Percentiles rank a stretch among this genome's conserved stretches.
Conservation (phyloP, 495 filamentous ascomycete species). For the Aspergillus avenaceus region DNA sequence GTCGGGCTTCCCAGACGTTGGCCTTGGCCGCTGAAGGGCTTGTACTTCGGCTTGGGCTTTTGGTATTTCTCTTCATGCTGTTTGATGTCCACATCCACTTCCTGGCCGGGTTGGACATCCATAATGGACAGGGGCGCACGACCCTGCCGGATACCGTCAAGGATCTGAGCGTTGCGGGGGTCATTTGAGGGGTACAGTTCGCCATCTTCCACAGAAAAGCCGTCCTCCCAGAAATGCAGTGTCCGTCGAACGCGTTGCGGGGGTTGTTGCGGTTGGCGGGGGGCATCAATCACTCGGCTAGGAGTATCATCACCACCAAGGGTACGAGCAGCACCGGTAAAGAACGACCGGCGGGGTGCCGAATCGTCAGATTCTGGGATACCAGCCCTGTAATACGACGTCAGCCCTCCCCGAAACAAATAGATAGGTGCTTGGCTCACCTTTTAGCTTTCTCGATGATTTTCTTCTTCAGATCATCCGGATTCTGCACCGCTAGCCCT, state of each 20-base stretch:
- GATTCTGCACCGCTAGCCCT: slow-evolving; percentile 90
- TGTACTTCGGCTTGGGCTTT: slow-evolving; percentile 77
- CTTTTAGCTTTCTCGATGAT: slow-evolving; percentile 78
- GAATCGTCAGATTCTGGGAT: slow-evolving; percentile 54
- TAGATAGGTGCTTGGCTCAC: slow-evolving; percentile 41
- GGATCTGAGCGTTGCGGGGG: slow-evolving; percentile 73
- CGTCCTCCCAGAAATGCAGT: slow-evolving; percentile 89
- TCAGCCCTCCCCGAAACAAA: no score
- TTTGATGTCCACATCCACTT: slow-evolving; percentile 85
- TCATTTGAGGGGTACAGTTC: slow-evolving; percentile 87
- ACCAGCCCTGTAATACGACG: slow-evolving; percentile 51
- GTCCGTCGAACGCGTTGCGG: slow-evolving; percentile 58
- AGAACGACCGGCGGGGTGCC: slow-evolving; percentile 53
- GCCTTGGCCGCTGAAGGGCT: slow-evolving; percentile 78
- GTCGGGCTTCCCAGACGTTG: slow-evolving; percentile 90
- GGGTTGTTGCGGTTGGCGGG: slow-evolving; percentile 42
- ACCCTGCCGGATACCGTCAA: slow-evolving; percentile 81
- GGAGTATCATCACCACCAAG: slow-evolving; percentile 87
- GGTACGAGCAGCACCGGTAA: slow-evolving; percentile 78
- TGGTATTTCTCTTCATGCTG: slow-evolving; percentile 83
- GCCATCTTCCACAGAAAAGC: slow-evolving; percentile 93
- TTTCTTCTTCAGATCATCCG: slow-evolving; percentile 66
- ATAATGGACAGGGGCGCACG: slow-evolving; percentile 84
- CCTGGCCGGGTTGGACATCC: slow-evolving; percentile 79
- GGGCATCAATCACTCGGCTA: slow-evolving; percentile 66